Evolutionary conservation across 805 yeast species (phyloP).

Genomic region (Pachysolen tannophilus): DNA sequence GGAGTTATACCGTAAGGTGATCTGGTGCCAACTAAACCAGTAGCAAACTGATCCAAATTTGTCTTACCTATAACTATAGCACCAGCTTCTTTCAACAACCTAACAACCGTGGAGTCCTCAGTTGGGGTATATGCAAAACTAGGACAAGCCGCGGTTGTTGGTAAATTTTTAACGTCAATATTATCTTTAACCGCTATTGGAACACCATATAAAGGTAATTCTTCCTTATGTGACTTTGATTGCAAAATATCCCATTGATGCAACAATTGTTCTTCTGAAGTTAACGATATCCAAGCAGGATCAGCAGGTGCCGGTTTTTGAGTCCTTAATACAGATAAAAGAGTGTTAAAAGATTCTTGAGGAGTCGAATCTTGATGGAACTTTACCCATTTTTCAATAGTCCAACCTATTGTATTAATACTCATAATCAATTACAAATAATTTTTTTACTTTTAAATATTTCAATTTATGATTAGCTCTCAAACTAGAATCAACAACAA

Average conservation of each 20-base stretch:
- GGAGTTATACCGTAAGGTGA: conserved; percentile 92
- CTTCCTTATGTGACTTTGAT: conserved; percentile 44
- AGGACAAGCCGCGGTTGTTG: conserved; percentile 96
- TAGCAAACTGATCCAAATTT: conserved; percentile 94
- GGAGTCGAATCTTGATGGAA: conserved; percentile 61
- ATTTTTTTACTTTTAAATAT: no score
- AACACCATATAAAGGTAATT: conserved; percentile 78
- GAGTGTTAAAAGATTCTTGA: conserved; percentile 44
- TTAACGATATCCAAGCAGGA: conserved; percentile 90
- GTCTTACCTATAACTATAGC: conserved; percentile 93
- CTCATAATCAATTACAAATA: no score
- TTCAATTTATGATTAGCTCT: no score
- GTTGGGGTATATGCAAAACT: conserved; percentile 63
- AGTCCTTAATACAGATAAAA: conserved; percentile 36
- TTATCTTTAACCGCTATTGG: conserved; percentile 95
- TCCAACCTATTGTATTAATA: conserved; percentile 75
- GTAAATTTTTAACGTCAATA: conserved; percentile 75
- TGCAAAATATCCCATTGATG: conserved; percentile 79
- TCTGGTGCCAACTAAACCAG: conserved; percentile 92
- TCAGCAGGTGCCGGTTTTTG: conserved; percentile 45
- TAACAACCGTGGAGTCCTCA: conserved; percentile 70
- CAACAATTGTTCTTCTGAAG: conserved; percentile 47
- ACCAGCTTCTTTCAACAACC: conserved; percentile 73
- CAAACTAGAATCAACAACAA: no score
- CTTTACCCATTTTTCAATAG: conserved; percentile 67